Base-by-base conservation (phyloP, 768 basidiomycete genomes). In the Kwoniella europaea region DNA sequence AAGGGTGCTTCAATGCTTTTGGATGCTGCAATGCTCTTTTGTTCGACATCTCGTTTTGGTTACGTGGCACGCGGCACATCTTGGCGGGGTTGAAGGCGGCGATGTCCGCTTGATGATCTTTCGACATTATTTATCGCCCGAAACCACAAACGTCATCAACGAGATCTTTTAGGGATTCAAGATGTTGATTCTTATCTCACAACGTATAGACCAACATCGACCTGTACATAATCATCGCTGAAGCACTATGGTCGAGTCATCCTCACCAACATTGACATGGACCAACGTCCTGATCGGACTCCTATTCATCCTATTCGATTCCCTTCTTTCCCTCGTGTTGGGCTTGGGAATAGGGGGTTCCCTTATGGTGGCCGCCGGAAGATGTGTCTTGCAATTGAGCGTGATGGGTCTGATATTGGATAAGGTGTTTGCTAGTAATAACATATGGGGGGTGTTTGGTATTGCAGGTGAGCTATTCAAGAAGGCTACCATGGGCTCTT, bases 361-460 rank as follows among this genome's bases (percentile, higher is more conserved):
- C 5, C 87, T 95, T 24, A 76, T 91, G 22, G 87, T 89, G 9
- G 88, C 92, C 0, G 89, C 92, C 0, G 67, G 89, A 54, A 85
- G 93, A 81, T 95, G 93, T 80, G 85, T 92, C 20, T 84, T 91
- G 10, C 93, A 95, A 84, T 88, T 95, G 22, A 88, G 89, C 16
- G 82, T 92, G 15, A 90, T 94, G 70, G 91, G 89, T 0, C 84
- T 89, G 24, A 77, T 93, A 9, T 82, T 94, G 22, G 88, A 91
- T 71, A 86, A 86, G 41, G 90, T 94, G 3, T 94, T 94, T 77
- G 89, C 90, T 71, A 88, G 90, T 2, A 86, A 91, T 52, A 90
- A 90, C 73, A 87, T 90, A 1, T 92, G 89, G 89, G 89, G 87
- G 10, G 91, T 94, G 0, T 88, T 87, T 2, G 88, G 87, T 0